Base-by-base conservation (phyloP, 257 asterid genomes). In the Schizonepeta tenuifolia region DNA sequence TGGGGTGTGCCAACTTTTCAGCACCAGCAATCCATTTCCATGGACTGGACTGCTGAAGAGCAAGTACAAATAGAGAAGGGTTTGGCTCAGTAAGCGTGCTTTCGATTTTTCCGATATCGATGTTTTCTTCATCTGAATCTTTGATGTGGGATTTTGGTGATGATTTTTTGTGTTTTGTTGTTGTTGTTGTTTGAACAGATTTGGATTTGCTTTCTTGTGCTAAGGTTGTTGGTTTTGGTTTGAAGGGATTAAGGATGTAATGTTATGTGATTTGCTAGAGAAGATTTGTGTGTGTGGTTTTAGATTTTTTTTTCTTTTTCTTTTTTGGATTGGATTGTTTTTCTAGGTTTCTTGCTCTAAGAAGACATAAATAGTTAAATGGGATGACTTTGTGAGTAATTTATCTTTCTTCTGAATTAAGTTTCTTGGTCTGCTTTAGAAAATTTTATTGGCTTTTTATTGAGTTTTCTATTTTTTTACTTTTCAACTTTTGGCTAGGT, bases 1-100 rank as follows among this genome's bases (percentile, higher is more conserved):
- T 84, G 88, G 86, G 91, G 91, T 10, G 83, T 86, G 36, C 92
- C 94, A 28, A 87, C 83, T 75, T 93, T 88, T 53, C 93, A 86
- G 81, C 85, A 89, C 15, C 87, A 88, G 78, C 93, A 86, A 72
- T 86, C 84, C 22, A 82, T 93, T 63, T 85, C 97, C 55, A 84
- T 86, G 97, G 97, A 93, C 28, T 93, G 98, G 98, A 90, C 90
- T 17, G 88, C 82, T 13, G 96, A 93, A 24, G 98, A 93, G 65
- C 98, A 93, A 70, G 73, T 83, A 14, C 57, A 78, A 1, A 62
- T 93, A 66, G 98, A 93, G 24, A 92, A 89, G 31, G 92, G 92
- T 28, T 75, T 90, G 78, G 72, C 74, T 57, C 65, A 86, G 98
- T 93, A 20, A 84, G 93, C 36, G 7, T 31, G 36, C 6, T 31